Percentiles rank a stretch among this genome's conserved stretches.
Conservation (phyloP, 805 yeast genomes). For the Saccharomycopsis guyanensis region DNA sequence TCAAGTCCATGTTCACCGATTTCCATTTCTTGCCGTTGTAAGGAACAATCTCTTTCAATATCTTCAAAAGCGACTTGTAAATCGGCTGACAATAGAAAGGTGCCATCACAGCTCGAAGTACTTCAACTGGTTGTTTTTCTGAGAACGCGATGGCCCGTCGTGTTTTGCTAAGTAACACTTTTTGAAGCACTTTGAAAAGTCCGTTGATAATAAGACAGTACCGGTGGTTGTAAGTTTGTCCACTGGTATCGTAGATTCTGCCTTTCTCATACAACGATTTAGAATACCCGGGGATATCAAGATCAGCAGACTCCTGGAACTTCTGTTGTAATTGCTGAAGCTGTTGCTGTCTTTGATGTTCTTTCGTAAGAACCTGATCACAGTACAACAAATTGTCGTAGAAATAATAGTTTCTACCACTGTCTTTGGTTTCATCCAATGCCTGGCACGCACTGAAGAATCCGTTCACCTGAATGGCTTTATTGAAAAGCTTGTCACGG, state of each 20-base stretch:
- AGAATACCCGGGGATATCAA: not conserved
- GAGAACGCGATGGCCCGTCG: slow-evolving; percentile 63
- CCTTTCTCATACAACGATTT: not conserved
- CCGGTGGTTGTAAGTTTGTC: slow-evolving; percentile 28
- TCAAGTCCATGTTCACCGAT: slow-evolving; percentile 84
- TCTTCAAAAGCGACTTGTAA: slow-evolving; percentile 62
- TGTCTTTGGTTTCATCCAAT: not conserved
- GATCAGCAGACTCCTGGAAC: not conserved
- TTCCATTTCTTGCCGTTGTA: slow-evolving; percentile 94
- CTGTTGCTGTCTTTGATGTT: slow-evolving; percentile 8
- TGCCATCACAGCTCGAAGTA: slow-evolving; percentile 47
- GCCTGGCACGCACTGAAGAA: slow-evolving; percentile 20
- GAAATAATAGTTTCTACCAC: slow-evolving; percentile 11
- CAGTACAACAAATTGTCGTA: slow-evolving; percentile 18
- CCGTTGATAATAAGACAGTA: slow-evolving; percentile 44
- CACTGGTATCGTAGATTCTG: slow-evolving; percentile 14
- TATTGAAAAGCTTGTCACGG: slow-evolving; percentile 27
- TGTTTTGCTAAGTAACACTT: slow-evolving; percentile 56
- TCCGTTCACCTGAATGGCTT: slow-evolving; percentile 24
- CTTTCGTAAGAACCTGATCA: slow-evolving; percentile 11
- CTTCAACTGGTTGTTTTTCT: slow-evolving; percentile 56
- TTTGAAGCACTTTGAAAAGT: slow-evolving; percentile 47
- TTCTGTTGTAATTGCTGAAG: slow-evolving; percentile 11
- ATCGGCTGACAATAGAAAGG: slow-evolving; percentile 54
- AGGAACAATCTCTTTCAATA: slow-evolving; percentile 74